A percentile compares a stretch with the other conserved stretches of the same genome.
phyloP scores from a whole-genome alignment of 768 basidiomycete genomes.

The Kwoniella botswanensis region DNA sequence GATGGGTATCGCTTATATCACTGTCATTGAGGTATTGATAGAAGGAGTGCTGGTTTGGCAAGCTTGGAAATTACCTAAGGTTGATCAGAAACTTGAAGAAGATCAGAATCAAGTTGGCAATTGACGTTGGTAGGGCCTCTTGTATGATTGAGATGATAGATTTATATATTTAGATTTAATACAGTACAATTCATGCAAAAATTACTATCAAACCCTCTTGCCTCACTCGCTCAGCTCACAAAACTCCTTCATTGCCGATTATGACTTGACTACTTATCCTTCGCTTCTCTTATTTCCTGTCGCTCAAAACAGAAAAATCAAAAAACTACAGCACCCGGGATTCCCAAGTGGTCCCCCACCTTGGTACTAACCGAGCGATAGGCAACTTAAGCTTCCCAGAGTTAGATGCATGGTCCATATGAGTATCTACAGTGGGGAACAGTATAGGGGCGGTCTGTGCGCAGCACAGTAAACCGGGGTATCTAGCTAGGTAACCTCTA shows the following conservation, averaged over 20 bases:
- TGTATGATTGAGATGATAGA: too few species aligned
- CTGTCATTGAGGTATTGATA: constrained; percentile 9
- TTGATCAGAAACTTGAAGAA: constrained; percentile 26
- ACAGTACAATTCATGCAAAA: too few species aligned
- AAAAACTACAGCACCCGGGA: constrained; percentile 18
- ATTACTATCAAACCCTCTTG: too few species aligned
- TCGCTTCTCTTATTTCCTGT: too few species aligned
- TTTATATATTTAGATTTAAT: too few species aligned
- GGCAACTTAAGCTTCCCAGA: background rate
- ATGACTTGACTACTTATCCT: too few species aligned
- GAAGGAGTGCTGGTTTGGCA: constrained; percentile 15
- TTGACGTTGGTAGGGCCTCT: too few species aligned
- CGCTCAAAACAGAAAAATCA: background rate
- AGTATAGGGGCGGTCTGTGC: background rate
- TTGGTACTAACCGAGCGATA: constrained; percentile 11
- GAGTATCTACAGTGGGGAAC: background rate
- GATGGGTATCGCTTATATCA: constrained; percentile 3
- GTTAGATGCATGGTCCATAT: constrained; percentile 4
- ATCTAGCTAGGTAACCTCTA: too few species aligned
- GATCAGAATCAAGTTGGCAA: background rate
- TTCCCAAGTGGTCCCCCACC: constrained; percentile 18
- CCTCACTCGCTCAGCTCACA: too few species aligned
- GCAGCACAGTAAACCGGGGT: background rate
- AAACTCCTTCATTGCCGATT: too few species aligned
- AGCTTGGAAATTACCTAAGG: constrained; percentile 25